These are phyloP conservation scores for Graphium sp. DNA, from an alignment of 2,329 filamentous ascomycete species.

Conservation along the genomic window DNA sequence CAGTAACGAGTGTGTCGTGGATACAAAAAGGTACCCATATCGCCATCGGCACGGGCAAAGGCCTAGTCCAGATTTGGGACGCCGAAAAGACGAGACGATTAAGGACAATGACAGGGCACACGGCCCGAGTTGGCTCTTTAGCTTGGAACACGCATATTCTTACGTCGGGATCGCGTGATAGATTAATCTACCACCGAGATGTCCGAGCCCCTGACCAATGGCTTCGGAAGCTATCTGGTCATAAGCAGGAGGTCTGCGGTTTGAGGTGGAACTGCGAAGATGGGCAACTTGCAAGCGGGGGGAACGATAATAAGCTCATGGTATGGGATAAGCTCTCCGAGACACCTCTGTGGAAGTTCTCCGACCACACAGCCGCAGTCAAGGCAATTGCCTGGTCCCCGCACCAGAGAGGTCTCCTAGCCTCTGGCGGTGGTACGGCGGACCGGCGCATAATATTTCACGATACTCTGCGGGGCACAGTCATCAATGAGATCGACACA, in stretches of 20 bases:
- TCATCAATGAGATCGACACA: slow-evolving; percentile 82
- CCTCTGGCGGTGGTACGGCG: slow-evolving; percentile 87
- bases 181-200: slow-evolving; percentile 87
- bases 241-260: slow-evolving; percentile 97
- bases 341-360: slow-evolving; percentile 83
- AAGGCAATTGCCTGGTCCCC: slow-evolving; percentile 98
- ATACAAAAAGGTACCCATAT: slow-evolving; percentile 95
- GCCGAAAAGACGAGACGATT: slow-evolving; percentile 72
- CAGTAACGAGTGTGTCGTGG: slow-evolving; percentile 93
- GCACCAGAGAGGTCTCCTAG: slow-evolving; percentile 85
- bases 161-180: slow-evolving; percentile 85
- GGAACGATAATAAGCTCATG: slow-evolving; percentile 97
- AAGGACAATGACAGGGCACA: slow-evolving; percentile 94
- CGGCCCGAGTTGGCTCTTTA: slow-evolving; percentile 77
- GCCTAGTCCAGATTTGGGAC: slow-evolving; percentile 95
- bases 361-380: slow-evolving; percentile 86
- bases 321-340: slow-evolving; percentile 96
- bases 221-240: slow-evolving; percentile 71
- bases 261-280: slow-evolving; percentile 96
- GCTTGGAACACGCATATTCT: slow-evolving; percentile 98
- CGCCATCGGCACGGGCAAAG: slow-evolving; percentile 87
- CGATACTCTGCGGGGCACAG: slow-evolving; percentile 72
- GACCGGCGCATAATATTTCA: slow-evolving; percentile 96
- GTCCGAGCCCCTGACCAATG: slow-evolving; percentile 86
- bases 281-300: slow-evolving; percentile 83